Evolutionary conservation across 176 grass and related monocot genomes (phyloP).

Genomic region (Triticum turgidum): DNA sequence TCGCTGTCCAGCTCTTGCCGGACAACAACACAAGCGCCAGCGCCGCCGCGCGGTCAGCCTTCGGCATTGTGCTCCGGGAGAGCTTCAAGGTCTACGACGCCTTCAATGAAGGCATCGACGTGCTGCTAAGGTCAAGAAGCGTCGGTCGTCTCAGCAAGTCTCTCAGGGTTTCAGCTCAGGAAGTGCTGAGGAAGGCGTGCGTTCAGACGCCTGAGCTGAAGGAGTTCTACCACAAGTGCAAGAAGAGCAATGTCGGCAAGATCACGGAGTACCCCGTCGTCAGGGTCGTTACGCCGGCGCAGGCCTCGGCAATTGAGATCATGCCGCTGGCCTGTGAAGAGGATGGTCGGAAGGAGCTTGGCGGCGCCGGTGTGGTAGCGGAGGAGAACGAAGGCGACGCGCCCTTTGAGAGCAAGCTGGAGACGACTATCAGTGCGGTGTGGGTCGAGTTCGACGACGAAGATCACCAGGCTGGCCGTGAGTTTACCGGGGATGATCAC

Average conservation of each 20-base stretch:
- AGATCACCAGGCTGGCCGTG: not conserved
- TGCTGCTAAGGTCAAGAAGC: conserved; percentile 21
- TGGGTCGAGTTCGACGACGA: conserved; percentile 83
- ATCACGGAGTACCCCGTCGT: conserved; percentile 83
- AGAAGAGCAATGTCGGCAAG: conserved; percentile 51
- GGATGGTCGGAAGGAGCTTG: not conserved
- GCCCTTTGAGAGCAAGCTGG: conserved; percentile 48
- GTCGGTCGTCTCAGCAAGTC: conserved; percentile 34
- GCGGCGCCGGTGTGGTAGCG: not conserved
- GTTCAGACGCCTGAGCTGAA: conserved; percentile 60
- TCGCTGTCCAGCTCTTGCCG: conserved; percentile 63
- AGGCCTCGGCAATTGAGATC: conserved; percentile 43
- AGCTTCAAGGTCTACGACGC: conserved; percentile 84
- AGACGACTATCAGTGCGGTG: conserved; percentile 86
- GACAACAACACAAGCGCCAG: conserved; percentile 52
- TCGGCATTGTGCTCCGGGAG: conserved; percentile 82
- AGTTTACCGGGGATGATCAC: not conserved
- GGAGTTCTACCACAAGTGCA: conserved; percentile 89
- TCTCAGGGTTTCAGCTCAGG: conserved; percentile 29
- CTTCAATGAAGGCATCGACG: conserved; percentile 58
- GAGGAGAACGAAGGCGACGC: not conserved
- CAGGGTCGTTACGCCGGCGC: conserved; percentile 53
- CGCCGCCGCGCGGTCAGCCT: conserved; percentile 47
- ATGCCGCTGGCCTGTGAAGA: conserved; percentile 2
- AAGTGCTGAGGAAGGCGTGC: conserved; percentile 72